These are phyloP conservation scores for Saccharata proteae DNA, from an alignment of 2,329 filamentous ascomycete species.

Conservation along the genomic window DNA sequence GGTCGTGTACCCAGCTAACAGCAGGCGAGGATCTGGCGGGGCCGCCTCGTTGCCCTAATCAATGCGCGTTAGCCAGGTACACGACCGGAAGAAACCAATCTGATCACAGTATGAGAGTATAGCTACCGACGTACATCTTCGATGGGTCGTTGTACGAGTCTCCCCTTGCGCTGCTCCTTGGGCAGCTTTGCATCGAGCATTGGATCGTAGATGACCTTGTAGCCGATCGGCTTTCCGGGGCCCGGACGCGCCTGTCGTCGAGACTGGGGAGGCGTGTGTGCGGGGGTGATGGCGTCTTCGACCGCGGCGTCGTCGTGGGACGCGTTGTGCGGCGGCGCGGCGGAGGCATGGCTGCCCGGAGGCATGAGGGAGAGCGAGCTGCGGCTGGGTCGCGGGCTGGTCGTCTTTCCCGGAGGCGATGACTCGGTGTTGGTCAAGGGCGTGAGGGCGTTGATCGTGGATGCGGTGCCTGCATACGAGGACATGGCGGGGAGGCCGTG, in stretches of 20 bases:
- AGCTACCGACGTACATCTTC: conserved; percentile 8
- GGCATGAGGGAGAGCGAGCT: conserved; percentile 24
- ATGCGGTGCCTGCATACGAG: conserved; percentile 43
- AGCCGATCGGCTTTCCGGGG: conserved; percentile 43
- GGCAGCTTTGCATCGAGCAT: conserved; percentile 46
- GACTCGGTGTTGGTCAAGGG: conserved; percentile 56
- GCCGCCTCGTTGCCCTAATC: conserved; percentile 35
- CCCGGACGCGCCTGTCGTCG: conserved; percentile 37
- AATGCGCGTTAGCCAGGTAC: conserved; percentile 10
- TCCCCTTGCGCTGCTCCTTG: conserved; percentile 38
- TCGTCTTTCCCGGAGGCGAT: conserved; percentile 45
- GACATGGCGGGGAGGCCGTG: conserved; percentile 37
- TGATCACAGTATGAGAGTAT: conserved; percentile 9
- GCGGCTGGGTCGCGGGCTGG: conserved; percentile 39
- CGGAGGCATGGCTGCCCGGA: conserved; percentile 19
- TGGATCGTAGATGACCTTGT: conserved; percentile 51
- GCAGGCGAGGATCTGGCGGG: conserved; percentile 71
- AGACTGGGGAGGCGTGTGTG: conserved; percentile 30
- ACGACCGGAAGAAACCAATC: conserved; percentile 9
- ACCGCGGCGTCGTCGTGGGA: conserved; percentile 26
- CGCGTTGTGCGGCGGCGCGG: conserved; percentile 20
- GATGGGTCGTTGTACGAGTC: conserved; percentile 10
- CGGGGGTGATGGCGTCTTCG: conserved; percentile 33
- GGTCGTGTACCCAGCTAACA: conserved; percentile 47
- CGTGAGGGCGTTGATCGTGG: conserved; percentile 44